Percentiles rank a stretch among this genome's conserved stretches.
Evolutionary conservation across 2,329 filamentous ascomycete genomes (phyloP).

Genomic region (Diaporthe caulivora): DNA sequence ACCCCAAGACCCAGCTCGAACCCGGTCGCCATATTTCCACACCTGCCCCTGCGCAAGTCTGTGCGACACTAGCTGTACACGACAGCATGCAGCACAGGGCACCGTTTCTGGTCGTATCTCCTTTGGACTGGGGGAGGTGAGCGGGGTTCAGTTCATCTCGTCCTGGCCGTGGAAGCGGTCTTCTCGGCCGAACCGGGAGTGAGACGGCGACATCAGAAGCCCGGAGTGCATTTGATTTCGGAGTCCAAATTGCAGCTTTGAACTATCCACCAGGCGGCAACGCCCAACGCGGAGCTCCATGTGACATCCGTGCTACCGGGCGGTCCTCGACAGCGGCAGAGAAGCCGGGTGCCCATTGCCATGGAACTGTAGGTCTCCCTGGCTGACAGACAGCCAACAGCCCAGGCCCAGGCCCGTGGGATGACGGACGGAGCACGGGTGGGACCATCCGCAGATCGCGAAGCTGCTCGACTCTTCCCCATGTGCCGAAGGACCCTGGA

Average conservation of each 20-base stretch:
- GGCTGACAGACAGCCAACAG: constrained; percentile 11
- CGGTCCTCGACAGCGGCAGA: not conserved
- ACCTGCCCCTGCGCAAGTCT: constrained; percentile 32
- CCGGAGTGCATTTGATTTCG: not conserved
- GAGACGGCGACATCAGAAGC: not conserved
- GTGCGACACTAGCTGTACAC: constrained; percentile 32
- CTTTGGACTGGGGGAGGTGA: not conserved
- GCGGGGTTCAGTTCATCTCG: constrained; percentile 12
- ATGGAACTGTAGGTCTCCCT: not conserved
- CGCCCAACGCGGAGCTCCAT: not conserved
- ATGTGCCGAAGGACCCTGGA: constrained; percentile 15
- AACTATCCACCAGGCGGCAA: not conserved
- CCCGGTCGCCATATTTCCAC: not conserved
- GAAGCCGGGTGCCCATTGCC: not conserved
- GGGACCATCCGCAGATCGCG: constrained; percentile 18
- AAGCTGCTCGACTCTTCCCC: not conserved
- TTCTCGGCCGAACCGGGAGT: constrained; percentile 3
- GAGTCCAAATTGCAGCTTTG: not conserved
- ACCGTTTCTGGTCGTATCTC: not conserved
- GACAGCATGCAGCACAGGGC: constrained; percentile 13
- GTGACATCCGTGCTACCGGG: not conserved
- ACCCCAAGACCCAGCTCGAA: not conserved
- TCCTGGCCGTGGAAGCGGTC: not conserved
- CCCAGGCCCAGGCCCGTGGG: constrained; percentile 9
- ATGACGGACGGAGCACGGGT: constrained; percentile 6